phyloP scores from a whole-genome alignment of 164 flowering plant species.

The Nymphaea thermarum region DNA sequence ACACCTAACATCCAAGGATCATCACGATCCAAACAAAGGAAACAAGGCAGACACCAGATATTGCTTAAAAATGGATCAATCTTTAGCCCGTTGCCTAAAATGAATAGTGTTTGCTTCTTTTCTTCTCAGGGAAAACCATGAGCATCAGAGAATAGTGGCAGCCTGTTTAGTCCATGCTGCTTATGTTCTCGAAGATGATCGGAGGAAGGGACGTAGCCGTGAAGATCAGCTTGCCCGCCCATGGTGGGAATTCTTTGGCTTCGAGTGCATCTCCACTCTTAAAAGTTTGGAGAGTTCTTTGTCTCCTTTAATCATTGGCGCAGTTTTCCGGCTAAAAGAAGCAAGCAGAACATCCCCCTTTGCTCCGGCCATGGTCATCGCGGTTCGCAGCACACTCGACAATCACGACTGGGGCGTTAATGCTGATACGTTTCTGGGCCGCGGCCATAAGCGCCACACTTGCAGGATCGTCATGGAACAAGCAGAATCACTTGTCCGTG shows the following conservation, averaged over 20 bases:
- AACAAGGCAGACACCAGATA: too few relatives aligned
- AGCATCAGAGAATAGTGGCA: not conserved
- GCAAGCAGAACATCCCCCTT: conserved; percentile 15
- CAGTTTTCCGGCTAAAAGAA: not conserved
- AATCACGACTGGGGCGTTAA: conserved; percentile 50
- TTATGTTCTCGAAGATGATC: not conserved
- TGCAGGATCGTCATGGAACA: not conserved
- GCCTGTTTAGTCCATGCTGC: not conserved
- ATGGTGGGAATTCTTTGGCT: not conserved
- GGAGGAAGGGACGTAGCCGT: not conserved
- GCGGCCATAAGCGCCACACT: too few relatives aligned
- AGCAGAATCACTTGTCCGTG: conserved; percentile 50
- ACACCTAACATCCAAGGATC: too few relatives aligned
- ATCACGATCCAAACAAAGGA: too few relatives aligned
- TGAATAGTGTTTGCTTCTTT: too few relatives aligned
- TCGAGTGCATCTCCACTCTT: not conserved
- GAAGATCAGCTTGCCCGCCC: not conserved
- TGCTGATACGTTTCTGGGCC: too few relatives aligned
- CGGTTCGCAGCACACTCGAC: conserved; percentile 72
- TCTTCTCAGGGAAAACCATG: not conserved
- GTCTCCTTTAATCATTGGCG: too few relatives aligned
- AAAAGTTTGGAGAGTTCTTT: too few relatives aligned
- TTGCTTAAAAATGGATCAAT: too few relatives aligned
- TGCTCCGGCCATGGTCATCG: conserved; percentile 50
- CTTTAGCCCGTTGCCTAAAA: too few relatives aligned